phyloP scores from a whole-genome alignment of 805 yeast species.

The Yarrowia porcina region DNA sequence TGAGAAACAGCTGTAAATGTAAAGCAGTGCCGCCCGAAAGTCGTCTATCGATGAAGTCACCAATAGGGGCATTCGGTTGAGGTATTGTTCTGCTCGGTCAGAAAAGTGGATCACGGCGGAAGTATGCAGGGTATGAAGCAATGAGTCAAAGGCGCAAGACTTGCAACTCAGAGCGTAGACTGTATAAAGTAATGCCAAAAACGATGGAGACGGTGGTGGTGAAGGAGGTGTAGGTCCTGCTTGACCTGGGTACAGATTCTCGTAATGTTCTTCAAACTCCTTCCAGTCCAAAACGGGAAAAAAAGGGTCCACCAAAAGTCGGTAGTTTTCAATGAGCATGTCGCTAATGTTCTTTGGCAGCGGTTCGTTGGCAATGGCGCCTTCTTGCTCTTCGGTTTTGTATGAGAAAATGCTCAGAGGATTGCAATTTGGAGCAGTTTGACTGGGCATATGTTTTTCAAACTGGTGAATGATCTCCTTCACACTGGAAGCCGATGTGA shows the following conservation, averaged over 20 bases:
- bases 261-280: conserved; percentile 16
- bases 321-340: background rate
- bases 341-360: conserved; percentile 8
- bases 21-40: conserved; percentile 10
- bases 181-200: background rate
- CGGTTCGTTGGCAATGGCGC: background rate
- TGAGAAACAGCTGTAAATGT: background rate
- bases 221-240: conserved; percentile 3
- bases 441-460: background rate
- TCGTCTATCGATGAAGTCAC: background rate
- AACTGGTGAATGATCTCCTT: background rate
- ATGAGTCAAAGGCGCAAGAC: conserved; percentile 6
- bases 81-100: conserved; percentile 2
- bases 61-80: conserved; percentile 3
- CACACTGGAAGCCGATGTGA: background rate
- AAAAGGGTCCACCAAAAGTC: background rate
- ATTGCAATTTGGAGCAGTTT: background rate
- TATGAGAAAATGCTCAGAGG: conserved; percentile 13
- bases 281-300: conserved; percentile 17
- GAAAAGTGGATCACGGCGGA: conserved; percentile 8
- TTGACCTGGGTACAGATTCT: background rate
- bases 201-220: background rate
- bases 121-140: background rate
- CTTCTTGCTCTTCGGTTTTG: background rate
- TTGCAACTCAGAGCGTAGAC: conserved; percentile 18